Base-by-base conservation (phyloP, 73 alveolate species). In the Effrenium voratum region DNA sequence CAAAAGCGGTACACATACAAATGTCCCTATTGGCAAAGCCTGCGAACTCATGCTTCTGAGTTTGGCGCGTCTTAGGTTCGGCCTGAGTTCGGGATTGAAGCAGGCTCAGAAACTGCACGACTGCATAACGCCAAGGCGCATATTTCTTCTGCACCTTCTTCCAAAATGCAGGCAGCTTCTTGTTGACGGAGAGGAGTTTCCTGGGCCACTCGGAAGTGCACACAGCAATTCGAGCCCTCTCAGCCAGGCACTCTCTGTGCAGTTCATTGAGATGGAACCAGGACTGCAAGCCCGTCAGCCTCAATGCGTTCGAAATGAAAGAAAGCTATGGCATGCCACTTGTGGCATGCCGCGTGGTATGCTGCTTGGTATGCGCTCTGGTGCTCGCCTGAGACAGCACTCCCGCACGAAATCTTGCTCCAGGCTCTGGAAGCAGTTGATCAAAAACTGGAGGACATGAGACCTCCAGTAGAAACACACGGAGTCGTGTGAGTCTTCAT, bases 221-320 rank as follows among this genome's bases (percentile, higher is more conserved):
- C 44, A 66, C 79, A 66, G n/a, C 43, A 66, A 36, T 66, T 66
- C 79, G 2, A 30, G 79, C 2, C 79, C 26, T 2, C 26, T 30
- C 43, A 66, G 76, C 86, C 79, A 68, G 96, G 38, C 15, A 45
- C 98, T 91, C 98, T n/a, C 98, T 50, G 68, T 91, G 98, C 91
- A 91, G 47, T 24, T 91, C 98, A 32, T 91, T 91, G 66, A 91
- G 87, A 44, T 91, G 98, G 87, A 91, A 91, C 98, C 98, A 91
- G 26, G 98, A 91, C 98, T 91, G 98, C 91, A 91, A 50, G n/a
- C 98, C 91, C 38, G 98, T 91, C 38, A 91, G 91, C 98, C 91
- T 91, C 32, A 10, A n/a, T 12, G 3, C 26, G 46, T 79, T 34
- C 32, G 44, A n/a, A 15, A 19, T 19, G 8, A 52, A 19, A 52